A percentile compares a stretch with the other conserved stretches of the same genome.
Evolutionary conservation across 257 asterid species (phyloP).

Genomic region (Dorcoceras hygrometricum): DNA sequence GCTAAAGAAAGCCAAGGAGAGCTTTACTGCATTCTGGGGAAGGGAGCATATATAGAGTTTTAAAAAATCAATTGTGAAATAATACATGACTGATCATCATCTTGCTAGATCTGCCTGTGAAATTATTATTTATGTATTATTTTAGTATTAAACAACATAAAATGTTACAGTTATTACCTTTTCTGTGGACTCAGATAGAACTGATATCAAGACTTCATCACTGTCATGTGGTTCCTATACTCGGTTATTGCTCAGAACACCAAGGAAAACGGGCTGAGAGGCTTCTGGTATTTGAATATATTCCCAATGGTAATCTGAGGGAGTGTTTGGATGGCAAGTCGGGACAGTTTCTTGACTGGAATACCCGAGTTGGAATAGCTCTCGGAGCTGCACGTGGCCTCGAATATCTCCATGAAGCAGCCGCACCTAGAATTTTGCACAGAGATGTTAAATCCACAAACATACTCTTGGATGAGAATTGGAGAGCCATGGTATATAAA

Average conservation of each 20-base stretch:
- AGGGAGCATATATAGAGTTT: background rate
- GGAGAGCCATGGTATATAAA: conserved; percentile 79
- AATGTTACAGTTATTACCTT: background rate
- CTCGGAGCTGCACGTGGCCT: conserved; percentile 98
- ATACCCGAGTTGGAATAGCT: conserved; percentile 71
- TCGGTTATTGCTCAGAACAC: conserved; percentile 81
- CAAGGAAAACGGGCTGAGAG: conserved; percentile 77
- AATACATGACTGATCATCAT: background rate
- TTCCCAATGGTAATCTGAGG: conserved; percentile 82
- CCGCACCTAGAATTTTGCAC: conserved; percentile 95
- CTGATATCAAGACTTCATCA: conserved; percentile 92
- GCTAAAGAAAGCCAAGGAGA: background rate
- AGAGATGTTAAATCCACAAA: conserved; percentile 96
- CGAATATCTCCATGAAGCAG: conserved; percentile 98
- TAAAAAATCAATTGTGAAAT: no score
- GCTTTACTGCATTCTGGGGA: background rate
- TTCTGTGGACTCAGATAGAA: conserved; percentile 56
- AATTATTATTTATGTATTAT: background rate
- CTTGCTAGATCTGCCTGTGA: background rate
- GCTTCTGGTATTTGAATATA: conserved; percentile 77
- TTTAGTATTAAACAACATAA: background rate
- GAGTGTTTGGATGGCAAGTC: conserved; percentile 72
- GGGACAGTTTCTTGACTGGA: conserved; percentile 68
- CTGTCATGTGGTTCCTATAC: conserved; percentile 86
- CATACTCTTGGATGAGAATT: conserved; percentile 83